Evolutionary conservation across 1,284 basidiomycete genomes (phyloP).

Genomic region (Tylopilus sp.): DNA sequence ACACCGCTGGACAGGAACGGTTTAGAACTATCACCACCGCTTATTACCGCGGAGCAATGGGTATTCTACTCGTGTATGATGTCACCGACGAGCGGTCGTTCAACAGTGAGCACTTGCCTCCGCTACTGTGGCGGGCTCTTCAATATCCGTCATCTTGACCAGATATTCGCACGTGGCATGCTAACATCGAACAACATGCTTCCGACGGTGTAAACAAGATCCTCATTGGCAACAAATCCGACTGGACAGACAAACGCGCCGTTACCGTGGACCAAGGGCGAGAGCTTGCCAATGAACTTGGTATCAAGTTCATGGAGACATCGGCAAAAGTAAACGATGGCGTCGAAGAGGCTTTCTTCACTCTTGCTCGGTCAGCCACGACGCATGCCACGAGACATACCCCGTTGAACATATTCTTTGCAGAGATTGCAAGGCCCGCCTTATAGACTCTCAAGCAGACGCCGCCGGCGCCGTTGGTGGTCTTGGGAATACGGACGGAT

Average conservation of each 20-base stretch:
- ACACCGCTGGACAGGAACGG: constrained; percentile 98
- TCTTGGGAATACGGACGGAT: constrained; percentile 46
- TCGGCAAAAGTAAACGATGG: constrained; percentile 97
- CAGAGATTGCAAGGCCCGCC: constrained; percentile 94
- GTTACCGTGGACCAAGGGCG: constrained; percentile 85
- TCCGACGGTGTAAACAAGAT: constrained; percentile 99
- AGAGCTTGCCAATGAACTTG: constrained; percentile 84
- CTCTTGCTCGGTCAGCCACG: constrained; percentile 79
- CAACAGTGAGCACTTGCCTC: constrained; percentile 68
- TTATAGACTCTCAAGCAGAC: constrained; percentile 93
- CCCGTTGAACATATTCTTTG: neutral
- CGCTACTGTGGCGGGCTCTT: constrained; percentile 7
- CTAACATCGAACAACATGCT: constrained; percentile 98
- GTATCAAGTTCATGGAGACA: constrained; percentile 96
- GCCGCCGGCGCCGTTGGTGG: constrained; percentile 47
- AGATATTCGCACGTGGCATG: constrained; percentile 99
- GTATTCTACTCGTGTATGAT: constrained; percentile 97
- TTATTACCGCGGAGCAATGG: constrained; percentile 99
- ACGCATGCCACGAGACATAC: neutral
- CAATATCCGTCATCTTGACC: neutral
- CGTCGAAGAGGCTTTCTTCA: constrained; percentile 99
- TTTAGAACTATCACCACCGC: constrained; percentile 99
- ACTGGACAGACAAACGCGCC: constrained; percentile 96
- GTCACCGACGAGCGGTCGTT: constrained; percentile 98
- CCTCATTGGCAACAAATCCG: constrained; percentile 98